Evolutionary conservation across 176 grass and related monocot genomes (phyloP).

Genomic region (Avena eriantha): DNA sequence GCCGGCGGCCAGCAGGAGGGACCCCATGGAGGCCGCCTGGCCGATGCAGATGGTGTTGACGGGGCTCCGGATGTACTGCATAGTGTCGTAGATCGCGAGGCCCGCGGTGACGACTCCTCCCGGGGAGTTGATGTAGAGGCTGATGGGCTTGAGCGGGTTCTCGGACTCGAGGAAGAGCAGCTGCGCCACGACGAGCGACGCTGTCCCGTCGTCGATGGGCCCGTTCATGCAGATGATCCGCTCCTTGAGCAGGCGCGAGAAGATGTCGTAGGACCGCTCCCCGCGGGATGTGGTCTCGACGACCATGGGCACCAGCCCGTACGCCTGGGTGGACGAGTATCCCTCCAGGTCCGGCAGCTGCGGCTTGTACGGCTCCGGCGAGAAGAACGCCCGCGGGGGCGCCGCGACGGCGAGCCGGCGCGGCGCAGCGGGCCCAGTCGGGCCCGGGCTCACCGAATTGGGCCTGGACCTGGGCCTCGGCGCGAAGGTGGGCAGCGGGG

Average conservation of each 20-base stretch:
- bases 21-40: constrained; percentile 93
- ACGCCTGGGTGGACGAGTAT: constrained; percentile 15
- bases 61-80: constrained; percentile 89
- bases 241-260: constrained; percentile 92
- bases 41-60: constrained; percentile 91
- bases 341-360: no score
- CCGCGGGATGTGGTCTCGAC: constrained; percentile 89
- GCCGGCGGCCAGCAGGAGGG: constrained; percentile 86
- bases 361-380: no score
- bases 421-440: not conserved
- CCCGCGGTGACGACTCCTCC: constrained; percentile 78
- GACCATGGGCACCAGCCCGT: constrained; percentile 76
- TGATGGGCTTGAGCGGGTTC: constrained; percentile 89
- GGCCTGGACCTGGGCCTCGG: constrained; percentile 6
- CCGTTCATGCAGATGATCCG: constrained; percentile 89
- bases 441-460: constrained; percentile 12
- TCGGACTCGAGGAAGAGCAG: constrained; percentile 96
- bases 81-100: constrained; percentile 94
- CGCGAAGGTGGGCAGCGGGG: constrained; percentile 40
- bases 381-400: no score
- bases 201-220: constrained; percentile 73
- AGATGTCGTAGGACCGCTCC: constrained; percentile 83
- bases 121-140: constrained; percentile 92
- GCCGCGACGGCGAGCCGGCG: constrained; percentile 39
- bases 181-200: constrained; percentile 85